Evolutionary conservation across 164 flowering plant species (phyloP).

Genomic region (Magnolia sinica): DNA sequence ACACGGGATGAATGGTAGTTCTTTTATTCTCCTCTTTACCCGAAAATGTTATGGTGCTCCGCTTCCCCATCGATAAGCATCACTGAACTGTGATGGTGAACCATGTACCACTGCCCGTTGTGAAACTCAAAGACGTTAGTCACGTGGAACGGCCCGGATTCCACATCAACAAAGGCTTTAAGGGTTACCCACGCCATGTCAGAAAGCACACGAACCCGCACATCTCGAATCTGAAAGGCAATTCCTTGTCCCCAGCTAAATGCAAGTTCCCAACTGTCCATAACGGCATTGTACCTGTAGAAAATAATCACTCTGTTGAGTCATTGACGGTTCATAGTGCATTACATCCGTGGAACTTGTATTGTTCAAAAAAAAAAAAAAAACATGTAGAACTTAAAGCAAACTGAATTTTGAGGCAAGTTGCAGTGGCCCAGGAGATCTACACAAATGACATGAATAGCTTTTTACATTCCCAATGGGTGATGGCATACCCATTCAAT

Average conservation of each 20-base stretch:
- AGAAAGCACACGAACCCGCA: conserved; percentile 62
- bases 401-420: no score
- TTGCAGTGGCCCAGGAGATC: no score
- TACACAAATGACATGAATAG: no score
- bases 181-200: conserved; percentile 97
- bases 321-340: no score
- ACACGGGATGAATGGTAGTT: background rate
- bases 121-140: conserved; percentile 86
- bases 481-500: no score
- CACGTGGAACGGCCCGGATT: conserved; percentile 54
- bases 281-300: conserved; percentile 68
- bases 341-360: no score
- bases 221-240: conserved; percentile 73
- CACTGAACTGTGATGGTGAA: conserved; percentile 88
- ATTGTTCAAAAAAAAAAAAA: no score
- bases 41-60: conserved; percentile 42
- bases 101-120: conserved; percentile 79
- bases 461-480: no score
- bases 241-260: conserved; percentile 66
- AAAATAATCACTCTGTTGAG: background rate
- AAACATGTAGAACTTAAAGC: no score
- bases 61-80: conserved; percentile 47
- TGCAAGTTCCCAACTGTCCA: conserved; percentile 71
- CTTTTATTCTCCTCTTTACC: conserved; percentile 5
- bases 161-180: conserved; percentile 65